A percentile compares a stretch with the other conserved stretches of the same genome.
phyloP scores from a whole-genome alignment of 805 yeast genomes.

The Candida sakaeoensis region DNA sequence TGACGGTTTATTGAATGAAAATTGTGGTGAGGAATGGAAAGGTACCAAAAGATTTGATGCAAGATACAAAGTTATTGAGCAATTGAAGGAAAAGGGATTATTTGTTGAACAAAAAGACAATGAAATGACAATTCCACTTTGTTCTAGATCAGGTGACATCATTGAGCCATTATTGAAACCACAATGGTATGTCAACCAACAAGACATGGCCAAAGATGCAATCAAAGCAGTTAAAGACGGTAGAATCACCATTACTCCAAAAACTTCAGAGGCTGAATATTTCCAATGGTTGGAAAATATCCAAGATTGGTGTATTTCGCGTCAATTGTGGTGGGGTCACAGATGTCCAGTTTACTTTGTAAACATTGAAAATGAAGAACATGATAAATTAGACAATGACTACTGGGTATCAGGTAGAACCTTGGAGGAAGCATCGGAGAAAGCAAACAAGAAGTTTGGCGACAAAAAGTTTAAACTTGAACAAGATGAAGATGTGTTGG shows the following conservation, averaged over 20 bases:
- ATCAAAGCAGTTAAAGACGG: conserved; percentile 82
- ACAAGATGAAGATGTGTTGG: conserved; percentile 97
- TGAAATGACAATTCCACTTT: conserved; percentile 91
- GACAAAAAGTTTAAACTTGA: conserved; percentile 66
- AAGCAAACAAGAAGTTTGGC: conserved; percentile 75
- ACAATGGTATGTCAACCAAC: conserved; percentile 98
- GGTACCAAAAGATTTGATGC: conserved; percentile 96
- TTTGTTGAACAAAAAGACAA: conserved; percentile 85
- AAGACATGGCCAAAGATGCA: conserved; percentile 83
- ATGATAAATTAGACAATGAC: conserved; percentile 57
- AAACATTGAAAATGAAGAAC: conserved; percentile 69
- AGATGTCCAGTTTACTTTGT: conserved; percentile 95
- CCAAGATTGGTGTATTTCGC: conserved; percentile 99
- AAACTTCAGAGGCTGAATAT: conserved; percentile 87
- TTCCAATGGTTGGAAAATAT: conserved; percentile 93
- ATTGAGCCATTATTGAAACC: conserved; percentile 97
- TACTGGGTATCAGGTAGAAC: conserved; percentile 92
- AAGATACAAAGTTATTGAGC: conserved; percentile 75
- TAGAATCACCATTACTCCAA: conserved; percentile 76
- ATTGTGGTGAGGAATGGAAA: conserved; percentile 82
- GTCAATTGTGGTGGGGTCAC: conserved; percentile 94
- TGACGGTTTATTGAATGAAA: conserved; percentile 84
- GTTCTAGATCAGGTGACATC: conserved; percentile 95
- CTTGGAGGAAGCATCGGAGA: conserved; percentile 75
- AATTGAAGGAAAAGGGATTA: conserved; percentile 63